Evolutionary conservation across 306 rosid genomes (phyloP).

Genomic region (Dryas octopetala): DNA sequence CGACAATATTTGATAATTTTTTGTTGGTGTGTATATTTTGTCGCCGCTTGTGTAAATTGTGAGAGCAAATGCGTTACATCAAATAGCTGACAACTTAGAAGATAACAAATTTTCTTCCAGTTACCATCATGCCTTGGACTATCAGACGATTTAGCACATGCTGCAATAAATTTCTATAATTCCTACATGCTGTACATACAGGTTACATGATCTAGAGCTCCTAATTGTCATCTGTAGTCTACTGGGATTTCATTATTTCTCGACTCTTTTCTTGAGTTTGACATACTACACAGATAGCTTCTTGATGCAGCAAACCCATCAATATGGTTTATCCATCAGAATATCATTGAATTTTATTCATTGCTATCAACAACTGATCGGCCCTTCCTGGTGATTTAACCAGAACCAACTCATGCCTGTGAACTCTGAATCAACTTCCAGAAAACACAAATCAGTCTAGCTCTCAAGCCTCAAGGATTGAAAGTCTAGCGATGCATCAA

Average conservation of each 20-base stretch:
- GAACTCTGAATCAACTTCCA: neutral
- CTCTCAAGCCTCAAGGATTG: neutral
- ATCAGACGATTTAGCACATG: neutral
- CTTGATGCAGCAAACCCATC: neutral
- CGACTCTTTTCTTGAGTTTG: neutral
- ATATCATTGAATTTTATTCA: neutral
- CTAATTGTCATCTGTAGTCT: neutral
- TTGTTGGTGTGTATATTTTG: neutral
- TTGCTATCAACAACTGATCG: neutral
- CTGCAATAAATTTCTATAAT: neutral
- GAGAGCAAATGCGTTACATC: too few species aligned
- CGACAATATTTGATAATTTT: neutral
- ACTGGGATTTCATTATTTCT: neutral
- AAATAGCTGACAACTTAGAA: neutral
- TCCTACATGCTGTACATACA: neutral
- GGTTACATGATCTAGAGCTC: neutral
- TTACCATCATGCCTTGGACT: neutral
- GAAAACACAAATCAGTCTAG: neutral
- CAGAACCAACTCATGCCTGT: neutral
- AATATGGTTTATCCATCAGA: neutral
- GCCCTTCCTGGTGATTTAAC: neutral
- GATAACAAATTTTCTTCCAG: neutral
- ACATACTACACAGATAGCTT: neutral
- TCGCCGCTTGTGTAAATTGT: too few species aligned
- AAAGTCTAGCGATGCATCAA: neutral